A percentile compares a stretch with the other conserved stretches of the same genome.
Conservation (phyloP, 164 flowering plant species). For the Umbellularia californica region DNA sequence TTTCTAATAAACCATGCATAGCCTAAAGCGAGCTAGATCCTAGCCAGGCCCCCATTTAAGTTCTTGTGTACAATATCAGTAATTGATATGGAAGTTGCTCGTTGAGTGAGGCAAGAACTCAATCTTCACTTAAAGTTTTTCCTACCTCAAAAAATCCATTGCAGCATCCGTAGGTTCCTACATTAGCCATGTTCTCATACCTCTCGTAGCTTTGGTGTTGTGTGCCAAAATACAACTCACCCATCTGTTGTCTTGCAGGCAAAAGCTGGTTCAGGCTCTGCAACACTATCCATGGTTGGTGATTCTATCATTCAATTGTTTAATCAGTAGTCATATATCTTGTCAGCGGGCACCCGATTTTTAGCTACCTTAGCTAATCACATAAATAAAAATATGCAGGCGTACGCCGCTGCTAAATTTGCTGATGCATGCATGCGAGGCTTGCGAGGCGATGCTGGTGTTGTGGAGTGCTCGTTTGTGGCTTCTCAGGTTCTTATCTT, state of each 20-base stretch:
- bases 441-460: conserved; percentile 75
- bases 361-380: not conserved
- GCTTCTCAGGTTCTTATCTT: conserved; percentile 55
- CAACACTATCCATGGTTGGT: conserved; percentile 95
- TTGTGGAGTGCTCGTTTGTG: conserved; percentile 81
- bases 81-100: not conserved
- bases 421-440: conserved; percentile 90
- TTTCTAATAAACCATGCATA: too few relatives aligned
- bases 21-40: too few relatives aligned
- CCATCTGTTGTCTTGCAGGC: conserved; percentile 55
- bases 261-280: conserved; percentile 95
- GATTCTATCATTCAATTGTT: not conserved
- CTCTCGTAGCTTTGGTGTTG: not conserved
- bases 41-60: too few relatives aligned
- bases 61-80: too few relatives aligned
- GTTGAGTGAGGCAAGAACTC: not conserved
- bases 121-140: not conserved
- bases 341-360: not conserved
- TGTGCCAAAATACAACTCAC: not conserved
- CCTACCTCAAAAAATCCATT: not conserved
- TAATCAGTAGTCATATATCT: not conserved
- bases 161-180: not conserved
- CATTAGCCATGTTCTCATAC: not conserved
- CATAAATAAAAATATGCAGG: conserved; percentile 26
- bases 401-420: conserved; percentile 92